phyloP scores from a whole-genome alignment of 441 rosid species.

The Populus hybrid region DNA sequence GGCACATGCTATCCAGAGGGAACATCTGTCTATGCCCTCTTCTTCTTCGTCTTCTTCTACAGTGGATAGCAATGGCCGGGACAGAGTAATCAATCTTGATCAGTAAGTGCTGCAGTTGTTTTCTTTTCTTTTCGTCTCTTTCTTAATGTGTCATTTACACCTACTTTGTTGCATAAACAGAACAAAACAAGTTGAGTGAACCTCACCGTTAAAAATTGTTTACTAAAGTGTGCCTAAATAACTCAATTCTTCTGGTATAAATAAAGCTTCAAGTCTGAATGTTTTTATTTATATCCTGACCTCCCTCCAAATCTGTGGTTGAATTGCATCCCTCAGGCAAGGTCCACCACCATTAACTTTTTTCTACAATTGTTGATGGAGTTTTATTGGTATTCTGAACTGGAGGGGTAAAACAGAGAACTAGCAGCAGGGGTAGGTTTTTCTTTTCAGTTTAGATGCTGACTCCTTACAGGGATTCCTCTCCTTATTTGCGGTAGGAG shows the following conservation, averaged over 20 bases:
- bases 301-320: background rate
- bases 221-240: background rate
- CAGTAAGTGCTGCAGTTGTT: conserved; percentile 48
- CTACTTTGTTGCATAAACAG: background rate
- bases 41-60: conserved; percentile 20
- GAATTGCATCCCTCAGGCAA: background rate
- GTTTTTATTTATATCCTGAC: background rate
- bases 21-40: conserved; percentile 16
- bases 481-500: background rate
- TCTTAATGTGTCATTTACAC: background rate
- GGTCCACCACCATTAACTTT: background rate
- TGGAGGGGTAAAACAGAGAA: background rate
- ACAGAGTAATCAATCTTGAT: conserved; percentile 58
- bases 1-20: conserved; percentile 11
- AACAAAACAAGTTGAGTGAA: background rate
- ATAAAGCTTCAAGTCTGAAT: background rate
- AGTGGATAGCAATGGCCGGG: conserved; percentile 26
- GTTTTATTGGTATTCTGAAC: background rate
- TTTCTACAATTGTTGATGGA: background rate
- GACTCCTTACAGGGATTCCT: background rate
- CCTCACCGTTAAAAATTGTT: background rate
- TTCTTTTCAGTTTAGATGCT: background rate
- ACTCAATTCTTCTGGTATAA: background rate
- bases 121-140: background rate
- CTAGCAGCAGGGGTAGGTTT: background rate